phyloP scores from a whole-genome alignment of 2,329 filamentous ascomycete species.

The Pestalotiopsis sp. region DNA sequence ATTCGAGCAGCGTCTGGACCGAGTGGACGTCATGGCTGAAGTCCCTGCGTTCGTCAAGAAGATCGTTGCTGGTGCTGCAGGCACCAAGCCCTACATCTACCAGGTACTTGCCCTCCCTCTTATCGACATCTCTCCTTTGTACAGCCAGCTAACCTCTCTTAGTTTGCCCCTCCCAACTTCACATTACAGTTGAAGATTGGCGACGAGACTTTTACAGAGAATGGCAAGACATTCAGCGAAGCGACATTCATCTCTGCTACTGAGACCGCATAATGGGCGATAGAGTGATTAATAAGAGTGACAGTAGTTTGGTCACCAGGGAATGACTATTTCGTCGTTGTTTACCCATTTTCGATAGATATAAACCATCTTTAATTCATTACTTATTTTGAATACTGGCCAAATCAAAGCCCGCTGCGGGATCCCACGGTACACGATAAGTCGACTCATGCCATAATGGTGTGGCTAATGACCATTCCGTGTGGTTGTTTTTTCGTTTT shows the following conservation, averaged over 20 bases:
- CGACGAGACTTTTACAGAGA: conserved; percentile 75
- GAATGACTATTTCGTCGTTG: neutral
- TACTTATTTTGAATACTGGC: too few species aligned
- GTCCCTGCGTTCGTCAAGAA: conserved; percentile 94
- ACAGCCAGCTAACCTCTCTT: conserved; percentile 1
- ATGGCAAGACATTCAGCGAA: conserved; percentile 81
- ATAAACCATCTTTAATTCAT: too few species aligned
- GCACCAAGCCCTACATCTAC: conserved; percentile 97
- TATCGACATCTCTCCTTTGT: conserved; percentile 10
- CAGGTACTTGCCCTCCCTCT: conserved; percentile 60
- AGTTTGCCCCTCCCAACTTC: conserved; percentile 71
- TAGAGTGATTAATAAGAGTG: too few species aligned
- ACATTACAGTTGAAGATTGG: conserved; percentile 83
- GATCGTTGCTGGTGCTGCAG: conserved; percentile 84
- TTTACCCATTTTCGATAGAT: too few species aligned
- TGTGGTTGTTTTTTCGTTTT: too few species aligned
- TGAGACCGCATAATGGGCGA: neutral
- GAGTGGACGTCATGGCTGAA: conserved; percentile 95
- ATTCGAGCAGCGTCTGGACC: conserved; percentile 72
- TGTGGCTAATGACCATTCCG: too few species aligned
- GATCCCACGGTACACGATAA: too few species aligned
- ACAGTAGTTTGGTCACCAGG: neutral
- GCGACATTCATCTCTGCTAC: conserved; percentile 87
- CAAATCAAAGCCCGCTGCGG: too few species aligned
- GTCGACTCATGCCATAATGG: too few species aligned